Conservation (phyloP, 345 rosid genomes). For the Aegle marmelos region DNA sequence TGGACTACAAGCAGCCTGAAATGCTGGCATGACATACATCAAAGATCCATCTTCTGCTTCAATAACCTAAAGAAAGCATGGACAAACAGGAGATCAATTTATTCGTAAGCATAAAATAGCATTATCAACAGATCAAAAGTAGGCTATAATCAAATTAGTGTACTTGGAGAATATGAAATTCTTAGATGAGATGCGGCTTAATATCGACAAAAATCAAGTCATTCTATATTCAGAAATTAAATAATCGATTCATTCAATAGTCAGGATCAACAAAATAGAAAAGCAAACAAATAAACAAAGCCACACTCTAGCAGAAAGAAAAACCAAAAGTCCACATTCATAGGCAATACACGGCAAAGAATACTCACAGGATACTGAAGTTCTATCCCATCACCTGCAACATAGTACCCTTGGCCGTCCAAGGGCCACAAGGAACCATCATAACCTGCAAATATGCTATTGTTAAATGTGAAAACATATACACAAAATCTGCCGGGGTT, state of each 20-base stretch:
- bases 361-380: slow-evolving; percentile 46
- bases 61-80: slow-evolving; percentile 28
- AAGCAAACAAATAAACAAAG: not conserved
- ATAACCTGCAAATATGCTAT: slow-evolving; percentile 31
- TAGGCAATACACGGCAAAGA: not conserved
- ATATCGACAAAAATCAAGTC: not conserved
- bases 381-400: slow-evolving; percentile 35
- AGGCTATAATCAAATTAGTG: not conserved
- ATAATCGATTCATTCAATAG: not conserved
- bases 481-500: not conserved
- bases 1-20: slow-evolving; percentile 33
- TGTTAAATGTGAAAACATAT: slow-evolving; percentile 14
- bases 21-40: slow-evolving; percentile 44
- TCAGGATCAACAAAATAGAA: not conserved
- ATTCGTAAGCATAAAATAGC: not conserved
- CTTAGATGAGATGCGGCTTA: not conserved
- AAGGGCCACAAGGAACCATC: slow-evolving; percentile 33
- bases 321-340: not conserved
- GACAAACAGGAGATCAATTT: not conserved
- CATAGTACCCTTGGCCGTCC: slow-evolving; percentile 35
- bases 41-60: slow-evolving; percentile 54
- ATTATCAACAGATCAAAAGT: not conserved
- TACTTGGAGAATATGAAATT: not conserved
- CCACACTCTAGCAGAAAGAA: not conserved
- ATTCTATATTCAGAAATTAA: not conserved